Base-by-base conservation (phyloP, 257 asterid species). In the Leptodermis oblonga region DNA sequence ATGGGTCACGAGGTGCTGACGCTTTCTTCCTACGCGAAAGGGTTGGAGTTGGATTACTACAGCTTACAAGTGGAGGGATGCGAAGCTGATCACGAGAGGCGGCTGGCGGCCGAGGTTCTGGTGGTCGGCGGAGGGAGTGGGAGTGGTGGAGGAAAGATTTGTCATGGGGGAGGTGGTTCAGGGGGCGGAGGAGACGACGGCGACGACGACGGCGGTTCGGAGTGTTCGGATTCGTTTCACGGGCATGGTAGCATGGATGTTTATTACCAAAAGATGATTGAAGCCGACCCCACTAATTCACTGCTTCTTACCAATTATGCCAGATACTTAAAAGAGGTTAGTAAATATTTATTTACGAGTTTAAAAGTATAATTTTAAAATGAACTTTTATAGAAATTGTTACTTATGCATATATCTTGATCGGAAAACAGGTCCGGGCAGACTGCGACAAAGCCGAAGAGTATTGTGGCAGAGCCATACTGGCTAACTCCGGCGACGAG, bases 241-340 rank as follows among this genome's bases (percentile, higher is more conserved):
- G 73, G 73, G 26, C 66, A 56, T 67, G 73, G 34, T 20, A 67
- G 39, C 22, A 68, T 71, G 62, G 90, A 82, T 39, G 55, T 76
- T 51, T 76, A 81, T 81, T 86, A 86, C 69, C 67, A 54, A 68
- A 41, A 68, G 46, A 62, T 86, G 85, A 81, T 86, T 28, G 71
- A 72, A 67, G 84, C 88, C 17, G 45, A 82, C 59, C 92, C 92
- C 5, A 69, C 58, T 2, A 82, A 84, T 62, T 30, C 87, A 0
- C 65, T 86, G 73, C 70, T 86, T 23, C 78, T 86, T 4, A 71
- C 82, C 76, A 86, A 86, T 33, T 86, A 86, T 62, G 92, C 92
- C 12, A 86, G 67, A 75, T 86, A 70, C 58, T 78, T 86, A 69
- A 80, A 80, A 82, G 88, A 86, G 90, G 90, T 82, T n/a, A n/a